phyloP scores from a whole-genome alignment of 805 yeast species.

The Schizosaccharomyces lindneri region DNA sequence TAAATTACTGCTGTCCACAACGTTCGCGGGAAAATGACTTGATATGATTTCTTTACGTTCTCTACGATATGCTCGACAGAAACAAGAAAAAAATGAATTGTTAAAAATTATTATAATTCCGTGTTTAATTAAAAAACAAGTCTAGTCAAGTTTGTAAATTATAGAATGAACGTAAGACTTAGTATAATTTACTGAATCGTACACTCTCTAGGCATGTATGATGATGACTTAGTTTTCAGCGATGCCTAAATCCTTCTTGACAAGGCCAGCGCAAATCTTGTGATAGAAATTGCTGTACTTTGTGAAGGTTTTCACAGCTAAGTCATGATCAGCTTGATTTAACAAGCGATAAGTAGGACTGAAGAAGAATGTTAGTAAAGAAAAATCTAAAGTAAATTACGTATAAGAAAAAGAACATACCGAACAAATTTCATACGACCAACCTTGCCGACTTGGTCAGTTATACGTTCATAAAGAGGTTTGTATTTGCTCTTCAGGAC shows the following conservation, averaged over 20 bases:
- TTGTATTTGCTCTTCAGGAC: conserved; percentile 30
- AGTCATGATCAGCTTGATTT: conserved; percentile 33
- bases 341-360: conserved; percentile 57
- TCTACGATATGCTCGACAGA: no score
- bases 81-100: no score
- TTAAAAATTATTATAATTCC: no score
- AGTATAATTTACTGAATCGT: no score
- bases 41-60: no score
- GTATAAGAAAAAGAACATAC: not conserved
- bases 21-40: no score
- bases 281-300: conserved; percentile 40
- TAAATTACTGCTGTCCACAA: no score
- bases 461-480: conserved; percentile 25
- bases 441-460: conserved; percentile 71
- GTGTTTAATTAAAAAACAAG: no score
- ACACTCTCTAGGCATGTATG: no score
- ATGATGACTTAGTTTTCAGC: not conserved
- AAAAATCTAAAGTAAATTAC: not conserved
- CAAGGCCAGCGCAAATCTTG: conserved; percentile 63
- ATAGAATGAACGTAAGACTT: no score
- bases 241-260: conserved; percentile 52
- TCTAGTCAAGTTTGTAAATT: no score
- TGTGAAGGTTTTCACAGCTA: conserved; percentile 43
- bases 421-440: conserved; percentile 82
- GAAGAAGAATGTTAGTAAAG: not conserved